phyloP scores from a whole-genome alignment of 2,329 filamentous ascomycete genomes.

The Xylaria multiplex region DNA sequence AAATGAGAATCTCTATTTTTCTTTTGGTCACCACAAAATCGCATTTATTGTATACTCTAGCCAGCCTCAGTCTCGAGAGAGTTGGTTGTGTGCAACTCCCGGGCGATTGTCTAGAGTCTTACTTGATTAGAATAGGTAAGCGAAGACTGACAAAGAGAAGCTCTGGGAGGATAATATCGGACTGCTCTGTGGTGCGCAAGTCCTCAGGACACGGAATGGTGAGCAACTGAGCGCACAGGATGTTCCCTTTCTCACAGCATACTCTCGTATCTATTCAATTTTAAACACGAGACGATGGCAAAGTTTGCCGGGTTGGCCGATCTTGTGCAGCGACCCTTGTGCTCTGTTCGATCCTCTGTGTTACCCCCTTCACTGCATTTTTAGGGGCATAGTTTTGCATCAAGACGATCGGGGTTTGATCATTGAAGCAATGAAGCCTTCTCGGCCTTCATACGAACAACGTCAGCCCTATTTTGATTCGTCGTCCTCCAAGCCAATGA shows the following conservation, averaged over 20 bases:
- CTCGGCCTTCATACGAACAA: neutral
- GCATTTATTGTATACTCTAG: neutral
- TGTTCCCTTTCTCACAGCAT: neutral
- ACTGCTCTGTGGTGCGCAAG: neutral
- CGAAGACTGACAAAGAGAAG: neutral
- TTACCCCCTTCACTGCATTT: neutral
- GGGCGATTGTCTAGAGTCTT: neutral
- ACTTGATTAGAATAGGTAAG: neutral
- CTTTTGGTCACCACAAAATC: neutral
- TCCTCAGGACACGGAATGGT: conserved; percentile 7
- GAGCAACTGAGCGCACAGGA: neutral
- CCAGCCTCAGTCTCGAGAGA: neutral
- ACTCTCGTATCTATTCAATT: neutral
- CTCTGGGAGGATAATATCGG: neutral
- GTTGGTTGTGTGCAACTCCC: neutral
- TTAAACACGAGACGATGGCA: neutral
- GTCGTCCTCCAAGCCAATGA: neutral
- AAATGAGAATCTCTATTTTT: no score
- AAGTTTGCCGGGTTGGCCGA: neutral
- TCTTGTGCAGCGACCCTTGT: neutral
- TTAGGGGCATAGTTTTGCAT: neutral
- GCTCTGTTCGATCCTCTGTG: neutral
- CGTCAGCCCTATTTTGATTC: neutral
- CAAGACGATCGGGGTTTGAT: neutral
- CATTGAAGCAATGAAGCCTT: neutral